Evolutionary conservation across 2,329 filamentous ascomycete species (phyloP), one percentile per base, ranked within the genome.

Genomic region (Cercospora brassicicola): DNA sequence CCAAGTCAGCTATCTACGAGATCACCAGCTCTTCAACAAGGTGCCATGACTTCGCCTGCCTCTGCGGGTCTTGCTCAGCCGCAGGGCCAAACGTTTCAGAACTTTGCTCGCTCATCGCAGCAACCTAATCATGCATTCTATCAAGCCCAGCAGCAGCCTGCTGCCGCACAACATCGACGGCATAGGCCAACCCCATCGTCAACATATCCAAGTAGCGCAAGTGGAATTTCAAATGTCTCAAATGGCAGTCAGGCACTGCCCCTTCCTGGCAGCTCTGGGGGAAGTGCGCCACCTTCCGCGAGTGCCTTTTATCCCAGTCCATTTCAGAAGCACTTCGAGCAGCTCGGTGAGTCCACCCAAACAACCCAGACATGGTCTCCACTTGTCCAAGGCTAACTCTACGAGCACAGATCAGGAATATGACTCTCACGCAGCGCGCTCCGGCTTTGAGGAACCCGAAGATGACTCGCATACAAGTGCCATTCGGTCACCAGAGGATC

Each of bases 281-380:
- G 74, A 42, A 73, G 69, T 55, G 74, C 72, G 53, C 79, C 68
- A 26, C 64, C 69, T 30, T 69, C 72, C 13, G 72, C 84, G 48
- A 81, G 83, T 18, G 80, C 81, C 63, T 96, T 91, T 81, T 97
- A 96, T 78, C 89, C 91, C 60, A 91, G 92, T 67, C 91, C 92
- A 18, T 97, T 96, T 82, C 93, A 96, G 78, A 95, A 91, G 79
- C 94, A 97, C 80, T 94, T 96, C 81, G 92, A 96, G 81, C 93
- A 97, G 85, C 88, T 98, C 80, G 94, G 94, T 91, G 93, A 91
- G 93, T 85, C 86, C 77, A 80, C 86, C 85, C 84, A 70, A 76
- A 80, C 82, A 82, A 78, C 78, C 75, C 81, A 77, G 72, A 77
- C 85, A 85, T 83, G 85, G 86, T 82, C 84, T 87, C 79, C 88